phyloP scores from a whole-genome alignment of 1,284 basidiomycete species.

The Sphagnurus paluster region DNA sequence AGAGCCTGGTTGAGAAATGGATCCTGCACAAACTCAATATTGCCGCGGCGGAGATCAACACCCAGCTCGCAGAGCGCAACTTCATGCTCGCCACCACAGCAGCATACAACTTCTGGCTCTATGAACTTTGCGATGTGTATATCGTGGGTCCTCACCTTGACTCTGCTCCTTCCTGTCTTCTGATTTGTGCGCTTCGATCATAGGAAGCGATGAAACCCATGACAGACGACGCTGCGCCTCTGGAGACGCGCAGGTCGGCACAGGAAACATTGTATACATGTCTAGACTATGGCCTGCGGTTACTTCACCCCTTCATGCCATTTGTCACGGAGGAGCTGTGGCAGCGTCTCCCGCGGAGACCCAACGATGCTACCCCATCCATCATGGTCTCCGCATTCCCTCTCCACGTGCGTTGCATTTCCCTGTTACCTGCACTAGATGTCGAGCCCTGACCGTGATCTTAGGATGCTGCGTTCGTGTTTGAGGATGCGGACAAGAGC shows the following conservation, averaged over 20 bases:
- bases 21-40: conserved; percentile 92
- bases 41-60: conserved; percentile 79
- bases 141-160: conserved; percentile 63
- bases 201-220: conserved; percentile 98
- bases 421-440: background rate
- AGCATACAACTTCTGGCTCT: conserved; percentile 96
- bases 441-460: background rate
- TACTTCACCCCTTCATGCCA: conserved; percentile 99
- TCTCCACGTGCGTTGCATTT: conserved; percentile 56
- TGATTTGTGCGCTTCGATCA: background rate
- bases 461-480: conserved; percentile 66
- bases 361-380: conserved; percentile 79
- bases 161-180: too few species aligned
- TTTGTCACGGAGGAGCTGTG: conserved; percentile 99
- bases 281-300: conserved; percentile 85
- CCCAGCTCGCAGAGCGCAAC: conserved; percentile 77
- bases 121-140: conserved; percentile 98
- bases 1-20: conserved; percentile 95
- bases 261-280: conserved; percentile 97
- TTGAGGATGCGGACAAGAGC: conserved; percentile 74
- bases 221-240: conserved; percentile 76
- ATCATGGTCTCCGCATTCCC: conserved; percentile 93
- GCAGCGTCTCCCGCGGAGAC: conserved; percentile 90
- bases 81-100: conserved; percentile 91
- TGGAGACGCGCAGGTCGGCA: conserved; percentile 72